Conservation (phyloP, 2,329 filamentous ascomycete genomes). For the Cercospora janseana region DNA sequence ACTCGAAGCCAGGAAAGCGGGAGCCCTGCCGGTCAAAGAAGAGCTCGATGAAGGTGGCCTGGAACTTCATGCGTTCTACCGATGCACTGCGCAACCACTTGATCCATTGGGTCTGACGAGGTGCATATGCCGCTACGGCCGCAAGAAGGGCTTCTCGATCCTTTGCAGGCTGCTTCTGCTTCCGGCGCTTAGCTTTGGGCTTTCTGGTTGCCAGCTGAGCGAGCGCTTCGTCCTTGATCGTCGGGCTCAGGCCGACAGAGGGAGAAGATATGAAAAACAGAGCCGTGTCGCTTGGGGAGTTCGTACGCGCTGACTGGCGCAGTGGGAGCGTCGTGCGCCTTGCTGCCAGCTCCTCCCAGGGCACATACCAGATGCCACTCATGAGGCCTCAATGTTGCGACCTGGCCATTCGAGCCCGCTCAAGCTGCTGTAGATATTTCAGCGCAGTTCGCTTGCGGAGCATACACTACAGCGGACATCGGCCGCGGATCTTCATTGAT, state of each 20-base stretch:
- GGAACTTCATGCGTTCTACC: background rate
- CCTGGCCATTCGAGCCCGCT: too few species aligned
- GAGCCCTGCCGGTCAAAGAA: constrained; percentile 1
- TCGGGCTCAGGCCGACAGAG: background rate
- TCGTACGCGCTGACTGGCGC: background rate
- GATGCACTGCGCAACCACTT: constrained; percentile 4
- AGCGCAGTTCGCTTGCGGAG: too few species aligned
- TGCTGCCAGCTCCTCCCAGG: background rate
- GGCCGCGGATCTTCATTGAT: too few species aligned
- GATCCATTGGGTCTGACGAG: background rate
- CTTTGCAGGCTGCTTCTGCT: background rate
- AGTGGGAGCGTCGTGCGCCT: background rate
- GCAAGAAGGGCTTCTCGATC: constrained; percentile 5
- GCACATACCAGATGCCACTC: constrained; percentile 1
- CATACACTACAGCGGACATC: too few species aligned
- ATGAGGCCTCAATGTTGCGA: too few species aligned
- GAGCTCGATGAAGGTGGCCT: background rate
- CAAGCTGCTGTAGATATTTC: too few species aligned
- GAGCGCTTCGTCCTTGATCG: background rate
- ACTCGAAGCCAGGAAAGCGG: background rate
- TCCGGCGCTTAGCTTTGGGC: background rate
- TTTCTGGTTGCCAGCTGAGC: background rate
- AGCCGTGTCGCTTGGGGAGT: background rate
- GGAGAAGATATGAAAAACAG: background rate
- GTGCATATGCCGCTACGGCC: too few species aligned